Conservation (phyloP, 805 yeast species). For the Starmerella tilneyi region DNA sequence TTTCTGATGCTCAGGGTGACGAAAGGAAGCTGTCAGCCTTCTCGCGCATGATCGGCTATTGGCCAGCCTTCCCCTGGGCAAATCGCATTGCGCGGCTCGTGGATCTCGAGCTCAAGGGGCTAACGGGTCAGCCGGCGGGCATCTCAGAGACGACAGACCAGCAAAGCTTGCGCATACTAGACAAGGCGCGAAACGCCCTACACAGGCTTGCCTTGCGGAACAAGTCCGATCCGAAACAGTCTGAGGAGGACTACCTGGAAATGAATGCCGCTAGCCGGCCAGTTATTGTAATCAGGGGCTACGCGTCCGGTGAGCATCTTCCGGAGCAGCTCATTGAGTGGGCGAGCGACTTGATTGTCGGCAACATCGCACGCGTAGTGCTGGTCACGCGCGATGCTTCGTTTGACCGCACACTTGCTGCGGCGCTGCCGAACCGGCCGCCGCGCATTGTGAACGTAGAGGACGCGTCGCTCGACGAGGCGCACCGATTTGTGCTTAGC, state of each 20-base stretch:
- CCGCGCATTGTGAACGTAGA: conserved; percentile 63
- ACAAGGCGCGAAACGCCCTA: conserved; percentile 43
- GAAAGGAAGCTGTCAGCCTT: conserved; percentile 60
- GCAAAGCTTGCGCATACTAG: conserved; percentile 28
- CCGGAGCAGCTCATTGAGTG: conserved; percentile 74
- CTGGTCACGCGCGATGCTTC: conserved; percentile 77
- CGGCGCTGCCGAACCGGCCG: conserved; percentile 76
- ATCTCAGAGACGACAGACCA: conserved; percentile 29
- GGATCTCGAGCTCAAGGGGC: conserved; percentile 78
- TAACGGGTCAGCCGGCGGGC: conserved; percentile 61
- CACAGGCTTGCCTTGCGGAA: conserved; percentile 44
- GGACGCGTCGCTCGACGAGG: conserved; percentile 68
- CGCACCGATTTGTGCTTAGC: conserved; percentile 56
- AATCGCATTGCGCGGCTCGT: conserved; percentile 65
- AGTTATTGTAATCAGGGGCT: conserved; percentile 20
- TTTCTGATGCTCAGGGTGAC: conserved; percentile 48
- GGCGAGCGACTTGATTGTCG: conserved; percentile 67
- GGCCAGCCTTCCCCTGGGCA: conserved; percentile 89
- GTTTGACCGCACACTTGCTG: conserved; percentile 53
- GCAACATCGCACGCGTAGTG: conserved; percentile 81
- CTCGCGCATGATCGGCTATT: conserved; percentile 76
- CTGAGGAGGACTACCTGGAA: conserved; percentile 18
- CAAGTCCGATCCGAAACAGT: conserved; percentile 25
- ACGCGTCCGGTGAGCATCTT: conserved; percentile 32
- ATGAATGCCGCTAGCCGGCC: conserved; percentile 22